Base-by-base conservation (phyloP, 768 basidiomycete genomes). In the Suillus spraguei region DNA sequence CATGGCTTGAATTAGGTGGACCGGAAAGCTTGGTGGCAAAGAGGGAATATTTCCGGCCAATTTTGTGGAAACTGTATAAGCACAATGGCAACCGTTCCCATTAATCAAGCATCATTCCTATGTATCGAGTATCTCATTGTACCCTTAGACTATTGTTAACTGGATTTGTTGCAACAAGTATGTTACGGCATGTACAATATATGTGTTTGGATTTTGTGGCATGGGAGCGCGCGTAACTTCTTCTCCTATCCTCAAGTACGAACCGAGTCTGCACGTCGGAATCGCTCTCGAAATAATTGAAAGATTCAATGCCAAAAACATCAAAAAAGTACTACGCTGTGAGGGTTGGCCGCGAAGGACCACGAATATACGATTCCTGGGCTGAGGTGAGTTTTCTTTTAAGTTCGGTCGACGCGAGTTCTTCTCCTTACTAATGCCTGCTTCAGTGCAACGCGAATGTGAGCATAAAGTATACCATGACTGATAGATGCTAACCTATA, bases 31-130 rank as follows among this genome's bases (percentile, higher is more conserved):
- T 2, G 75, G 83, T 24, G 82, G 82, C 17, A 73, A 80, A 44
- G 78, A 84, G 66, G 92, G 92, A 0, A 83, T 89, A 52, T 94
- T 94, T 73, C 92, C 92, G 39, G 92, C 92, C 17, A 93, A 93
- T 72, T 92, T 91, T 68, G 89, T 92, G n/a, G 89, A 92, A 71
- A 74, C 92, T 62, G 76, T 81, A 33, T 83, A 71, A 63, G 14
- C 10, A 17, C 13, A 14, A 11, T 35, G 22, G 39, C 38, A 63
- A 32, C 7, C 28, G 61, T 24, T 16, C 22, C 46, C 47, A 36
- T 60, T 16, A 14, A 28, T 20, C 53, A 59, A 56, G 59, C 55
- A 49, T 42, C 17, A 63, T 60, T 28, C 64, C 28, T 28, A 55
- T 55, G 52, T 63, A 56, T 61, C 3, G 8, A 47, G 5, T 52